A percentile compares a stretch with the other conserved stretches of the same genome.
Evolutionary conservation across 345 rosid species (phyloP).

Genomic region (Boechera retrofracta): DNA sequence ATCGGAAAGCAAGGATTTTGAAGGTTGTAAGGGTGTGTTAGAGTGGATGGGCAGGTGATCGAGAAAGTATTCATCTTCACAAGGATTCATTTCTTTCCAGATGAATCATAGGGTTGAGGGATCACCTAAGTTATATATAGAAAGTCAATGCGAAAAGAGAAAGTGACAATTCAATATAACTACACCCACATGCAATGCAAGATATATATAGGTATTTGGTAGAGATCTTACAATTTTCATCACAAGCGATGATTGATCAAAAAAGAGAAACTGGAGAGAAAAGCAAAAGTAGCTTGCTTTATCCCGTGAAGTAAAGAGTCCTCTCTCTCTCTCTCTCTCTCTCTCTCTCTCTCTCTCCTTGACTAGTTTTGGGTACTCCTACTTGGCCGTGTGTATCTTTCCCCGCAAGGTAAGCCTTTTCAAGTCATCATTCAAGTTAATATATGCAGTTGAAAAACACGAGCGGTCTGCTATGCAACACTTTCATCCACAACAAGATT

Average conservation of each 20-base stretch:
- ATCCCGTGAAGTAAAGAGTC: slow-evolving; percentile 30
- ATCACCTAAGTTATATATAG: background rate
- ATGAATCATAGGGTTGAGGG: slow-evolving; percentile 5
- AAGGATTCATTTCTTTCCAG: slow-evolving; percentile 24
- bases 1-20: slow-evolving; percentile 51
- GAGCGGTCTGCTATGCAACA: slow-evolving; percentile 22
- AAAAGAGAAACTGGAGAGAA: slow-evolving; percentile 14
- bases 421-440: slow-evolving; percentile 1
- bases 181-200: slow-evolving; percentile 24
- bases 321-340: slow-evolving; percentile 6
- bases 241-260: slow-evolving; percentile 29
- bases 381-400: slow-evolving; percentile 18
- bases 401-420: slow-evolving; percentile 17
- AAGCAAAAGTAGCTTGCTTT: slow-evolving; percentile 21
- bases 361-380: slow-evolving; percentile 7
- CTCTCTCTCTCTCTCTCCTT: background rate
- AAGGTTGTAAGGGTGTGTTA: slow-evolving; percentile 44
- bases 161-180: slow-evolving; percentile 29
- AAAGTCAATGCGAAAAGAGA: slow-evolving; percentile 7
- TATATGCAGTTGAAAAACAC: slow-evolving; percentile 13
- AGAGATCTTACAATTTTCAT: slow-evolving; percentile 14
- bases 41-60: slow-evolving; percentile 25
- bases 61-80: slow-evolving; percentile 34
- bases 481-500: slow-evolving; percentile 26
- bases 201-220: slow-evolving; percentile 15